Evolutionary conservation across 352 stramenopile species (phyloP), one percentile per base, ranked within the genome.

Genomic region (Peronospora tabacina): DNA sequence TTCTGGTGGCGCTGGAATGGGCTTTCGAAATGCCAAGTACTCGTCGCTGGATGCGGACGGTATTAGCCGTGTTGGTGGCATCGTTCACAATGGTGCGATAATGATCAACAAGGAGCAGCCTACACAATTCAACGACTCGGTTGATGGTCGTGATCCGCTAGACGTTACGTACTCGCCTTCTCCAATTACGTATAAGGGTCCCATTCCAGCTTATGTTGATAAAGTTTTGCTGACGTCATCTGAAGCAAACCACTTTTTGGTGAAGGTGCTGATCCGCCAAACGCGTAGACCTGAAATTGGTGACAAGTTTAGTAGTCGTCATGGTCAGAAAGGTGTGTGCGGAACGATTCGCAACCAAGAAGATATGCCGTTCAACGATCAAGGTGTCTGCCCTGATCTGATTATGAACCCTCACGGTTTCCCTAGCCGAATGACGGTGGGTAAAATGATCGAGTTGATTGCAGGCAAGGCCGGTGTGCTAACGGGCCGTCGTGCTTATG

Each of bases 331-430:
- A 80, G 97, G 97, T 59, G 96, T 99, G 50, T 98, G 95, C 67
- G 97, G 97, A 28, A 95, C 97, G 43, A 98, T 98, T 59, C 77
- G 79, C 44, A 84, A 85, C 48, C 82, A 92, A 69, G 96, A 98
- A 58, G 96, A 99, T 78, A 97, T 99, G 90, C 97, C 97, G 19
- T 99, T 99, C 66, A 98, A 97, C 63, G 97, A 99, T 67, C 75
- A 91, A 43, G 97, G 97, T 13, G 87, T 99, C 32, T 97, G 91
- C 47, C 97, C 97, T 0, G 97, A 99, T 71, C 66, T 99, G 29
- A 99, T 99, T 63, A 99, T 99, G 95, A 99, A 99, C 73, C 97
- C 97, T 38, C 97, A 99, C 75, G 97, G 97, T 54, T 99, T 99
- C 73, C 97, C 97, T 28, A 98, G 87, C 58, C 95, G 97, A 48